Conservation (phyloP, 495 filamentous ascomycete genomes). For the Endocarpon pusillum region DNA sequence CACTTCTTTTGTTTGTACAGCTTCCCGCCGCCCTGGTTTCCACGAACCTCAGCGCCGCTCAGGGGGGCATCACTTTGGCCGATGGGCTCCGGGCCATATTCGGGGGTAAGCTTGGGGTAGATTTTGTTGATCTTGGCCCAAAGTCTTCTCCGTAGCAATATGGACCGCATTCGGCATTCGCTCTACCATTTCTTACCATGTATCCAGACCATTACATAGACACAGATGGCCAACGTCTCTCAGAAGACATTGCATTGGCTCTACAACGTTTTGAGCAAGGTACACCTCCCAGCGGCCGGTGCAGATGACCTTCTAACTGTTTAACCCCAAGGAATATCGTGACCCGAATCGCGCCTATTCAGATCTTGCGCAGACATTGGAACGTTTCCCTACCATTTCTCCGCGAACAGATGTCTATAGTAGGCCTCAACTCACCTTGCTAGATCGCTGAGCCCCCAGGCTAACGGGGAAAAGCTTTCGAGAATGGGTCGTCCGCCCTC, state of each 20-base stretch:
- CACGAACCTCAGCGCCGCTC: too few relatives aligned
- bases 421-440: conserved; percentile 23
- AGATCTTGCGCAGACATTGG: conserved; percentile 69
- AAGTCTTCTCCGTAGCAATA: too few relatives aligned
- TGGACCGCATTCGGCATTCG: too few relatives aligned
- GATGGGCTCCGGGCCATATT: too few relatives aligned
- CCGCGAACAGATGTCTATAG: conserved; percentile 96
- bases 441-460: conserved; percentile 4
- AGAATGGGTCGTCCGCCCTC: conserved; percentile 72
- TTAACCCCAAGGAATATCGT: conserved; percentile 57
- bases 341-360: conserved; percentile 84
- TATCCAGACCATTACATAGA: too few relatives aligned
- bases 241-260: conserved; percentile 90
- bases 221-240: conserved; percentile 54
- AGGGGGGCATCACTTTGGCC: too few relatives aligned
- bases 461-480: conserved; percentile 62
- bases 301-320: background rate
- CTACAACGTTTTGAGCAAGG: conserved; percentile 73
- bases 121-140: too few relatives aligned
- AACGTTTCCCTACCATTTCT: conserved; percentile 65
- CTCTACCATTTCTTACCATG: too few relatives aligned
- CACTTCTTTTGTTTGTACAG: too few relatives aligned
- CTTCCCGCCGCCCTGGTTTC: too few relatives aligned
- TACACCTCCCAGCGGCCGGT: conserved; percentile 17
- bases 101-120: too few relatives aligned